Percentiles rank a stretch among this genome's conserved stretches.
Evolutionary conservation across 441 rosid species (phyloP).

Genomic region (Euphorbia schlechtendalii): DNA sequence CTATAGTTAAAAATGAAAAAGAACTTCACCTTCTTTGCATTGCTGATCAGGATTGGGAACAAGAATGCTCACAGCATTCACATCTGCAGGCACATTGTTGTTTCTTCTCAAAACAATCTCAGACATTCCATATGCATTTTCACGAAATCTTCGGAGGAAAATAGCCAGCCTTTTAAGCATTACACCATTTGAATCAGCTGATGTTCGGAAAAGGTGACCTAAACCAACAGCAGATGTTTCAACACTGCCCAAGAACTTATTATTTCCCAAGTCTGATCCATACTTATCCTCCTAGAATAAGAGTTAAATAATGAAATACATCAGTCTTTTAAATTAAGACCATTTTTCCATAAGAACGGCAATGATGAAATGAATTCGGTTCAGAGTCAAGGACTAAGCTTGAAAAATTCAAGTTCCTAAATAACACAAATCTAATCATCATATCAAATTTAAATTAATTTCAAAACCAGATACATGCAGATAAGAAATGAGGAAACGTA

Average conservation of each 20-base stretch:
- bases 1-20: conserved; percentile 2
- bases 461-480: background rate
- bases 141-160: conserved; percentile 47
- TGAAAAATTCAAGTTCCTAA: conserved; percentile 2
- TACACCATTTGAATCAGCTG: conserved; percentile 57
- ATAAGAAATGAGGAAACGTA: conserved; percentile 30
- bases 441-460: background rate
- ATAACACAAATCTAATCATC: background rate
- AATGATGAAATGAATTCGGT: background rate
- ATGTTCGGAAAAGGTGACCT: conserved; percentile 62
- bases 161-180: conserved; percentile 65
- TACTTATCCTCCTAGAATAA: conserved; percentile 32
- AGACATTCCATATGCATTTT: conserved; percentile 48
- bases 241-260: conserved; percentile 50
- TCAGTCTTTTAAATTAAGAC: conserved; percentile 7
- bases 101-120: conserved; percentile 75
- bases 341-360: background rate
- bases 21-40: conserved; percentile 40
- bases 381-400: background rate
- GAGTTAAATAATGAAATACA: conserved; percentile 4
- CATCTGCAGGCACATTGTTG: conserved; percentile 56
- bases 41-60: conserved; percentile 56
- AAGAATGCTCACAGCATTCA: conserved; percentile 72
- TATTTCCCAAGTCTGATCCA: conserved; percentile 22
- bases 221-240: conserved; percentile 86